Conservation (phyloP, 2,329 filamentous ascomycete species). For the Ophiocordyceps unilateralis region DNA sequence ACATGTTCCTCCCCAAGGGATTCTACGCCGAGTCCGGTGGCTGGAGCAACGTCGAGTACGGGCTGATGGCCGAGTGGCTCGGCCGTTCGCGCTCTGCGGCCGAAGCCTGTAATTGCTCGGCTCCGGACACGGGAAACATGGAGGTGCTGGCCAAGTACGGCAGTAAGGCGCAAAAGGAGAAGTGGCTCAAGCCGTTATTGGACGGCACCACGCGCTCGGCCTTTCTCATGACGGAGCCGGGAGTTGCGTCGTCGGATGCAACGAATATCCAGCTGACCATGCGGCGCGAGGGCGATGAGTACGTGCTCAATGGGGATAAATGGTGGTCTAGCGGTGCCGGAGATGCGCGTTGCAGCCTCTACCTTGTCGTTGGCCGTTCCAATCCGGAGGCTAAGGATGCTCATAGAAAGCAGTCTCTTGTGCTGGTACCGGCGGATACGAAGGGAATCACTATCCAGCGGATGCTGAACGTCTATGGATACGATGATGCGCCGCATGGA, state of each 20-base stretch:
- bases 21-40: conserved; percentile 93
- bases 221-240: conserved; percentile 88
- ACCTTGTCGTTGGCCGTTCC: conserved; percentile 93
- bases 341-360: conserved; percentile 80
- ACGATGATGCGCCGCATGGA: conserved; percentile 95
- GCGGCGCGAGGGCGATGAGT: conserved; percentile 66
- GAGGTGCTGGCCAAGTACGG: conserved; percentile 88
- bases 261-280: conserved; percentile 84
- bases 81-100: conserved; percentile 72
- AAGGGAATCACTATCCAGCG: conserved; percentile 84
- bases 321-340: conserved; percentile 98
- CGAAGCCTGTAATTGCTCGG: conserved; percentile 78
- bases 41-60: conserved; percentile 91
- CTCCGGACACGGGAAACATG: conserved; percentile 91
- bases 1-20: conserved; percentile 90
- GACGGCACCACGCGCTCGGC: conserved; percentile 75
- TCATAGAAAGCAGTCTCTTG: conserved; percentile 85
- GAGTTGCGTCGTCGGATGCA: conserved; percentile 76
- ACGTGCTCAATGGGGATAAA: conserved; percentile 90
- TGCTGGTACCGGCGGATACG: conserved; percentile 66
- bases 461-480: conserved; percentile 88
- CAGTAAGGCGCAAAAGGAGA: conserved; percentile 64
- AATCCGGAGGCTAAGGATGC: conserved; percentile 57
- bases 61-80: conserved; percentile 90
- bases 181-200: conserved; percentile 69